Base-by-base conservation (phyloP, 208 protist species). In the Wallacemonas collosoma region DNA sequence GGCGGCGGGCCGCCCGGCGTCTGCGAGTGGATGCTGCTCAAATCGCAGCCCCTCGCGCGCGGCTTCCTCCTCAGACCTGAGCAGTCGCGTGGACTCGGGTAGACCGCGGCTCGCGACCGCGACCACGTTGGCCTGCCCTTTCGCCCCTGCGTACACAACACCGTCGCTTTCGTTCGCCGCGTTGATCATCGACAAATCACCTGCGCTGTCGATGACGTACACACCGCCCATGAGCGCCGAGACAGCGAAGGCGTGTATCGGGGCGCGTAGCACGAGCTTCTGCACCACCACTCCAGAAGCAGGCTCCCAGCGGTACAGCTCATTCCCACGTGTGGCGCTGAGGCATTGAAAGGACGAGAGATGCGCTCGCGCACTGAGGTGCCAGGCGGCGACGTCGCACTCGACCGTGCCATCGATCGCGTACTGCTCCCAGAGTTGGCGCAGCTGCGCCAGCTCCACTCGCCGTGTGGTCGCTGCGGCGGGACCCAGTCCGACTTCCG, bases 321-420 rank as follows among this genome's bases (percentile, higher is more conserved):
- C n/a, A 58, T 82, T 77, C 36, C 92, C 85, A 17, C 68, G 58
- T 8, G 75, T 79, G 36, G 71, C 40, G 5, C 87, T 93, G 60
- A 95, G 67, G 60, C 90, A 95, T 65, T 95, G 90, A 51, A 87
- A 83, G 51, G 72, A 51, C 55, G 80, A 77, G 17, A 95, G 81
- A 36, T 78, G 80, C 40, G 77, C 72, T 12, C 73, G 65, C 8
- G 87, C 87, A 1, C 81, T 76, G 0, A 73, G 71, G 44, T 75
- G 75, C 85, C 89, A 94, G 26, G 57, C 62, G 11, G 57, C 43
- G 38, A 41, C 63, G 14, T 48, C 61, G 40, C n/a, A 15, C 12
- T 56, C 47, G 5, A 35, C 9, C 5, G n/a, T 60, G 2, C 65
- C n/a, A 36, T 57, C 53, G 35, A 56, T n/a, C 14, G 50, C 65